A percentile compares a stretch with the other conserved stretches of the same genome.
Evolutionary conservation across 257 asterid species (phyloP).

Genomic region (Apocynum venetum): DNA sequence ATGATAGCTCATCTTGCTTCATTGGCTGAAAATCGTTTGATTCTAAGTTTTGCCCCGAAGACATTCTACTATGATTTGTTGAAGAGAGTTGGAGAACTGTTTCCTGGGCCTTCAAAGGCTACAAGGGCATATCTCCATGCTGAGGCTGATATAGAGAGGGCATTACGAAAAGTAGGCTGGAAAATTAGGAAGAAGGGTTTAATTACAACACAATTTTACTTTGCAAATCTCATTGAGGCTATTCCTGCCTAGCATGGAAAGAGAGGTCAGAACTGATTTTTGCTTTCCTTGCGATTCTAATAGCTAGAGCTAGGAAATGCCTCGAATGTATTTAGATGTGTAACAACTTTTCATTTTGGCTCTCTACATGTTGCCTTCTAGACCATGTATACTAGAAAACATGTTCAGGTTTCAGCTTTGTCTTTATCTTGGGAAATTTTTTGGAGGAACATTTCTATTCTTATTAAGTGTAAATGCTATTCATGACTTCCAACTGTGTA

Average conservation of each 20-base stretch:
- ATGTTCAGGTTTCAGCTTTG: background rate
- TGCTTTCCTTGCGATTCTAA: slow-evolving; percentile 12
- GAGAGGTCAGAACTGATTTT: slow-evolving; percentile 41
- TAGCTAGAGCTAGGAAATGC: slow-evolving; percentile 14
- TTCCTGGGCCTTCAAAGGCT: slow-evolving; percentile 98
- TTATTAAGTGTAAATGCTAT: slow-evolving; percentile 10
- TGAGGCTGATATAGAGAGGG: slow-evolving; percentile 80
- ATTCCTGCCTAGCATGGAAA: slow-evolving; percentile 53
- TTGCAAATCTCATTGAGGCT: slow-evolving; percentile 81
- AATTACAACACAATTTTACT: slow-evolving; percentile 79
- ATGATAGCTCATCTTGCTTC: slow-evolving; percentile 97
- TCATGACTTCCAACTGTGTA: slow-evolving; percentile 2
- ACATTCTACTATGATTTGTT: slow-evolving; percentile 70
- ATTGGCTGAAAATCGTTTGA: slow-evolving; percentile 71
- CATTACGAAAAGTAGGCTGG: slow-evolving; percentile 83
- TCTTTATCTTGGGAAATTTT: slow-evolving; percentile 3
- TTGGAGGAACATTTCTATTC: background rate
- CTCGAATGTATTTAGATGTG: background rate
- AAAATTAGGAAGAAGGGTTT: slow-evolving; percentile 73
- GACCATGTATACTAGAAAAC: slow-evolving; percentile 19
- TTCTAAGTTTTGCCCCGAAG: slow-evolving; percentile 90
- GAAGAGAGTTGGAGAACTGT: slow-evolving; percentile 89
- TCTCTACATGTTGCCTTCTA: background rate
- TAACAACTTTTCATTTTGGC: background rate
- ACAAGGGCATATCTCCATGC: slow-evolving; percentile 93